Evolutionary conservation across 257 asterid species (phyloP).

Genomic region (Henckelia pumila): DNA sequence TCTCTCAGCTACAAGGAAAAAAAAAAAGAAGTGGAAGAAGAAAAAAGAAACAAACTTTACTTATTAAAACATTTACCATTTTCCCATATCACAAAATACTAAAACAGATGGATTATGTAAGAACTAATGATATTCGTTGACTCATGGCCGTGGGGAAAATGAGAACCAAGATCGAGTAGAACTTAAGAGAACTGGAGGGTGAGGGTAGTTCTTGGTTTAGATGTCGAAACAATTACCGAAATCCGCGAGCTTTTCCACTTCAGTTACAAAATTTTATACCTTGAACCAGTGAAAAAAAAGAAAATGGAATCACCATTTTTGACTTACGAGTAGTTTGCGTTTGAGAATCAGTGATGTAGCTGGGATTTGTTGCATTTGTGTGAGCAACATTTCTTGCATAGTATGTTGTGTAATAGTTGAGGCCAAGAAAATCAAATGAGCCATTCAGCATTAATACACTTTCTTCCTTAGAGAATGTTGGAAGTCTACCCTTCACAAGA

Average conservation of each 20-base stretch:
- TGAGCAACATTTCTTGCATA: conserved; percentile 15
- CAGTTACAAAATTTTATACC: too few relatives aligned
- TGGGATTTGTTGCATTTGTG: conserved; percentile 1
- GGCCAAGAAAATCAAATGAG: conserved; percentile 24
- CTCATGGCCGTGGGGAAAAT: too few relatives aligned
- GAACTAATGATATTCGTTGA: too few relatives aligned
- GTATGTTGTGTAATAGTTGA: conserved; percentile 25
- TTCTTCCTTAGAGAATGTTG: conserved; percentile 21
- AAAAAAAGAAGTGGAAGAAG: background rate
- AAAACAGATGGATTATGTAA: too few relatives aligned
- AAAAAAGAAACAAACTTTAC: background rate
- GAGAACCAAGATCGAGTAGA: too few relatives aligned
- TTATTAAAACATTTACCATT: too few relatives aligned
- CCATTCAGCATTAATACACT: conserved; percentile 25
- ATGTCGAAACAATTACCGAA: too few relatives aligned
- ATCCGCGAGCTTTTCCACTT: too few relatives aligned
- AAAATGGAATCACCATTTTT: background rate
- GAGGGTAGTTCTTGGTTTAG: too few relatives aligned
- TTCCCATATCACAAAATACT: too few relatives aligned
- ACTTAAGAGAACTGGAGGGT: too few relatives aligned
- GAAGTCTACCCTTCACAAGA: conserved; percentile 19
- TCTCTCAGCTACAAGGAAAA: conserved; percentile 20
- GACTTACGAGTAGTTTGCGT: conserved; percentile 16
- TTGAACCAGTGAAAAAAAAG: background rate
- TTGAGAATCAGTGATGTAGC: conserved; percentile 21